Conservation (phyloP, 164 flowering plant genomes). For the Vitis vinifera region DNA sequence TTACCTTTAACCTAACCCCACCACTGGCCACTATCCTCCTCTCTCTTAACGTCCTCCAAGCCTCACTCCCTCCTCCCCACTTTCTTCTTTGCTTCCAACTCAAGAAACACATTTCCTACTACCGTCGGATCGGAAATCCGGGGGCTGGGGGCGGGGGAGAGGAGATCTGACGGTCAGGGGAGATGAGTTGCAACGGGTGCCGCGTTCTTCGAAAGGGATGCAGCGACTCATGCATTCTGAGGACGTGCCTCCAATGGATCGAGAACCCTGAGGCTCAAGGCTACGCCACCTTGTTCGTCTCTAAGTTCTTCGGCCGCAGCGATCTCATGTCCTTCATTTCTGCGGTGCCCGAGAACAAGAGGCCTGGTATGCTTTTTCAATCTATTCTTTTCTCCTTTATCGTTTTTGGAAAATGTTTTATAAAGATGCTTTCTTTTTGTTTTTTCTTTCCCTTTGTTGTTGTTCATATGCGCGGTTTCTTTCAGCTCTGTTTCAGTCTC, state of each 20-base stretch:
- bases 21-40: not conserved
- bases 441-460: not conserved
- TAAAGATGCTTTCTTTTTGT: not conserved
- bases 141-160: not conserved
- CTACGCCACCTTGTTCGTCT: conserved; percentile 79
- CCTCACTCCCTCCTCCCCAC: not conserved
- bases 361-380: conserved; percentile 45
- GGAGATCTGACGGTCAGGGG: not conserved
- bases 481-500: conserved; percentile 54
- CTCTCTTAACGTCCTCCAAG: not conserved
- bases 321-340: conserved; percentile 78
- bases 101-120: not conserved
- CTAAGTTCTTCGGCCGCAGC: conserved; percentile 87
- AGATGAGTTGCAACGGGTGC: conserved; percentile 94
- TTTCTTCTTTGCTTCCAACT: not conserved
- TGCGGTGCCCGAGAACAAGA: conserved; percentile 55
- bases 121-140: too few species aligned
- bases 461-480: not conserved
- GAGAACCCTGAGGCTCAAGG: conserved; percentile 68
- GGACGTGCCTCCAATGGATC: conserved; percentile 70
- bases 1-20: conserved; percentile 14
- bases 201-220: conserved; percentile 80
- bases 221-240: conserved; percentile 66
- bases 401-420: not conserved
- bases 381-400: not conserved